These are phyloP conservation scores for Hibiscus mutabilis DNA, from an alignment of 345 rosid genomes.

Conservation along the genomic window DNA sequence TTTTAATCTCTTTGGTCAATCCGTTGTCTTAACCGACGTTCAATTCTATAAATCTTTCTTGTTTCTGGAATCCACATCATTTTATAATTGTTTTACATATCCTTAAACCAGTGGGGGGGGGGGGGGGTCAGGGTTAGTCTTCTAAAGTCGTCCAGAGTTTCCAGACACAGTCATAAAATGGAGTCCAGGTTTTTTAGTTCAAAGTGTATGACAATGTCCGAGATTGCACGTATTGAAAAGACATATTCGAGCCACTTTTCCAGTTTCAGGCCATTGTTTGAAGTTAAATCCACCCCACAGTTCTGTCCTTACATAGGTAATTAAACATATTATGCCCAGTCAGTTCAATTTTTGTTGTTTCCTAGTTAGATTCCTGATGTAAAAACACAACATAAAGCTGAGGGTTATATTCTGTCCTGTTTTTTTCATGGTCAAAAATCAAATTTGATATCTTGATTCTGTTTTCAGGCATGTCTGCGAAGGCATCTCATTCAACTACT, in stretches of 20 bases:
- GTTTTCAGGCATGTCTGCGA: conserved; percentile 27
- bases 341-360: neutral
- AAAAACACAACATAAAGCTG: neutral
- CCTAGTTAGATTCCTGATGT: neutral
- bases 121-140: neutral
- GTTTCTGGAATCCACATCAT: conserved; percentile 11
- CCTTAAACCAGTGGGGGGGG: neutral
- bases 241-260: conserved; percentile 21
- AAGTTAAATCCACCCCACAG: conserved; percentile 27
- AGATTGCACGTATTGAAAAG: conserved; percentile 19
- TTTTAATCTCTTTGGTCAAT: conserved; percentile 6
- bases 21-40: conserved; percentile 10
- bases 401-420: neutral
- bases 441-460: neutral
- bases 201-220: conserved; percentile 31
- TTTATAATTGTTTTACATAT: neutral
- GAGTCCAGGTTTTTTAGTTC: conserved; percentile 29
- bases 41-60: conserved; percentile 24
- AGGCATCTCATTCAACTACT: conserved; percentile 33
- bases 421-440: neutral
- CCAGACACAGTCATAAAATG: conserved; percentile 26
- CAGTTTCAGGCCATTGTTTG: conserved; percentile 21
- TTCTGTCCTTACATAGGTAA: conserved; percentile 36
- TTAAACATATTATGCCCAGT: neutral
- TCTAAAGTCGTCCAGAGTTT: conserved; percentile 2